Conservation (phyloP, 345 rosid species). For the Syzygium grande region DNA sequence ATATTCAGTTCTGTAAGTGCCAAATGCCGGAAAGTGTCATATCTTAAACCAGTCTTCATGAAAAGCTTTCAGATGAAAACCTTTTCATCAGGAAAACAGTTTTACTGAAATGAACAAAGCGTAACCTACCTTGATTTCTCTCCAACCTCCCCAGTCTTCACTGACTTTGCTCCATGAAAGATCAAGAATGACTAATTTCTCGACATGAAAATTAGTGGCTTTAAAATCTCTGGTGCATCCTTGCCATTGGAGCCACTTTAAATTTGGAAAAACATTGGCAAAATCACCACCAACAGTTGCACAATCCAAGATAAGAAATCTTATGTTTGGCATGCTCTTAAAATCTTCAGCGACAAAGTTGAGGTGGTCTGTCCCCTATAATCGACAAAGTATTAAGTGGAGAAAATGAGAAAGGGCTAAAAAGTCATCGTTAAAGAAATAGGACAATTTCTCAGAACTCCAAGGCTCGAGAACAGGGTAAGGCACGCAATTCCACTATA, state of each 20-base stretch:
- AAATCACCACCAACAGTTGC: not conserved
- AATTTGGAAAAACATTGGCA: not conserved
- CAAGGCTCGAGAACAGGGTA: not conserved
- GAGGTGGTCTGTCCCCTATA: not conserved
- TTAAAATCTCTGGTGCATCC: not conserved
- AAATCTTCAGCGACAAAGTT: not conserved
- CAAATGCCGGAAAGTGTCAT: no score
- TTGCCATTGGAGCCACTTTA: not conserved
- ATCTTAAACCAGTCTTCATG: no score
- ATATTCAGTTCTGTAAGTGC: no score
- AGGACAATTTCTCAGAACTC: not conserved
- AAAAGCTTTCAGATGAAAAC: no score
- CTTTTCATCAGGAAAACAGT: no score
- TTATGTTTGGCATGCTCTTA: not conserved
- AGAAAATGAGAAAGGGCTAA: not conserved
- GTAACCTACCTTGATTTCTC: not conserved
- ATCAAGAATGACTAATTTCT: not conserved
- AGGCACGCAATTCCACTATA: not conserved
- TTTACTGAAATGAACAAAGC: not conserved
- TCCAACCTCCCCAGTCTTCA: not conserved
- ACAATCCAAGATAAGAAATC: not conserved
- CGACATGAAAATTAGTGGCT: not conserved
- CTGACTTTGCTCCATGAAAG: not conserved
- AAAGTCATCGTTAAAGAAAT: not conserved
- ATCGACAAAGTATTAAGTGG: fast-evolving